Conservation (phyloP, 2,329 filamentous ascomycete genomes). For the Ascochyta fabae region DNA sequence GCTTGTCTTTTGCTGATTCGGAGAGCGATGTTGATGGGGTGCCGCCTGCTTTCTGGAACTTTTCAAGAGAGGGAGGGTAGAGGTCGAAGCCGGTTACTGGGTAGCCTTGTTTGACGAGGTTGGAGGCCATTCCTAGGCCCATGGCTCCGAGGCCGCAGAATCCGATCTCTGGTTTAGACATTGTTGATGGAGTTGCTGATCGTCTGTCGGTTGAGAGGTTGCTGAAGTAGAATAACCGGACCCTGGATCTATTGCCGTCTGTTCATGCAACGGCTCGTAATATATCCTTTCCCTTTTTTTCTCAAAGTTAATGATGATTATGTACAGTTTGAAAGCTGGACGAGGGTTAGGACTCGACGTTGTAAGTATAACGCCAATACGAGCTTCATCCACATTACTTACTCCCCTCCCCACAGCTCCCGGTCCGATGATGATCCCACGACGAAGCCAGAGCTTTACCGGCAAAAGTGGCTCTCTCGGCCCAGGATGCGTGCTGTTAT, state of each 20-base stretch:
- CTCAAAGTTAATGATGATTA: not conserved
- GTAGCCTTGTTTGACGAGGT: conserved; percentile 72
- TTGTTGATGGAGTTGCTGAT: conserved; percentile 9
- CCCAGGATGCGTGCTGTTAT: conserved; percentile 12
- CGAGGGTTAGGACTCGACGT: not conserved
- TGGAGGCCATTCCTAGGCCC: conserved; percentile 82
- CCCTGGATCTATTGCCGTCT: not conserved
- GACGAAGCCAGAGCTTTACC: conserved; percentile 6
- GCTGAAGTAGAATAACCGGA: not conserved
- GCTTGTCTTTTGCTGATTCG: conserved; percentile 65
- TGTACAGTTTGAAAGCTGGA: not conserved
- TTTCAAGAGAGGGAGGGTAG: conserved; percentile 69
- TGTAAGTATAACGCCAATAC: conserved; percentile 11
- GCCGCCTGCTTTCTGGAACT: conserved; percentile 69
- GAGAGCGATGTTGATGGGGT: conserved; percentile 64
- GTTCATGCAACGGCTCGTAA: not conserved
- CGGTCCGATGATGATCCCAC: conserved; percentile 15
- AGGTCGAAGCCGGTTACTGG: conserved; percentile 75
- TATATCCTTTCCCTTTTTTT: not conserved
- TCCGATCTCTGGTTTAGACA: conserved; percentile 59
- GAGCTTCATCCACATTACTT: not conserved
- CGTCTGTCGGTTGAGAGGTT: not conserved
- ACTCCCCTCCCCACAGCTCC: conserved; percentile 8
- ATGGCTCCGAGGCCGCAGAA: conserved; percentile 82
- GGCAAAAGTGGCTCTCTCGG: conserved; percentile 23